Conservation (phyloP, 768 basidiomycete genomes). For the Phylloporus rhodoxanthus region DNA sequence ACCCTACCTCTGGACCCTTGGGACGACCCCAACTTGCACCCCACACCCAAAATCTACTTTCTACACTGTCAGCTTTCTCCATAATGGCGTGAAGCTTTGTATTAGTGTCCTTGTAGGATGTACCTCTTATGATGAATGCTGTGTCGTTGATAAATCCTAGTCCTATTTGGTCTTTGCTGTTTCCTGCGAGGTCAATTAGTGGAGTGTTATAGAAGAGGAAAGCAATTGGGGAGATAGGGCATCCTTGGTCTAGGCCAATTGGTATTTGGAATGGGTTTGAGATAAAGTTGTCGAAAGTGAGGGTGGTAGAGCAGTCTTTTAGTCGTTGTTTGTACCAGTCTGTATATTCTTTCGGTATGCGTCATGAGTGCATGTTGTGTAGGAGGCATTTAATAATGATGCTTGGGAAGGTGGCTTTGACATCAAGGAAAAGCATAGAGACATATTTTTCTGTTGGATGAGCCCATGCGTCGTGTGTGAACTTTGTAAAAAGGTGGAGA, state of each 20-base stretch:
- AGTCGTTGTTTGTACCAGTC: background rate
- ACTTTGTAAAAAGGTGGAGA: background rate
- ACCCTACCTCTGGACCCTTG: too few species aligned
- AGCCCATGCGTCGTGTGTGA: background rate
- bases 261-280: conserved; percentile 15
- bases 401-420: background rate
- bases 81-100: background rate
- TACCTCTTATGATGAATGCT: background rate
- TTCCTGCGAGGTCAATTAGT: conserved; percentile 8
- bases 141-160: conserved; percentile 7
- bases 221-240: conserved; percentile 15
- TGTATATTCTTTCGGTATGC: background rate
- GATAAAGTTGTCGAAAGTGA: conserved; percentile 22
- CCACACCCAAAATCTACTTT: too few species aligned
- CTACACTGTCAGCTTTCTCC: too few species aligned
- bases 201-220: conserved; percentile 28
- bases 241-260: conserved; percentile 13
- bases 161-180: background rate
- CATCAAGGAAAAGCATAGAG: background rate
- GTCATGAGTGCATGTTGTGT: background rate
- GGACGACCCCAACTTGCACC: too few species aligned
- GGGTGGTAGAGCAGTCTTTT: background rate
- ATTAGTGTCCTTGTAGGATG: background rate
- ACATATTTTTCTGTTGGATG: background rate
- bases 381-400: background rate